Evolutionary conservation across 208 protist species (phyloP), one percentile per base, ranked within the genome.

Genomic region (Histomonas meleagridis): DNA sequence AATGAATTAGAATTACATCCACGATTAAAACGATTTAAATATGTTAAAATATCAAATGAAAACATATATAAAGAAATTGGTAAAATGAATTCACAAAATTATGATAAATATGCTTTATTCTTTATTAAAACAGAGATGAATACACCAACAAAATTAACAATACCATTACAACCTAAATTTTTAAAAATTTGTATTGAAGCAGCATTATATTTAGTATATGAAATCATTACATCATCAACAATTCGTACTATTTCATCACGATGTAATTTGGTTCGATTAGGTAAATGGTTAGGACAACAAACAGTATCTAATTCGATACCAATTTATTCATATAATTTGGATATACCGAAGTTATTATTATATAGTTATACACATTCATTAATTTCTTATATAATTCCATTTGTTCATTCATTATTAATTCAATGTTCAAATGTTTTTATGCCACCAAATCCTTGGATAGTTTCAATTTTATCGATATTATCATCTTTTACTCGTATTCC

Each of bases 131-230:
- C 16, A 5, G 32, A 72, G 18, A 32, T 40, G n/a, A 12, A 43
- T 10, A 72, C 1, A 40, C 16, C 32, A 43, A 43, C 32, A 35
- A 72, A 40, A n/a, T n/a, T n/a, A 10, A n/a, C 14, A 35, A n/a
- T 51, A 1, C 2, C 1, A 55, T 2, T 55, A 16, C 51, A 32
- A 38, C 2, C 46, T 32, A 28, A 86, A 10, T 18, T 55, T 55
- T 9, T 14, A 26, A 18, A 86, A 35, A 86, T 57, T 55, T 86
- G 76, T 48, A 86, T 86, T 49, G 76, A 86, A 86, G 76, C 76
- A 16, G 40, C 46, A n/a, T 26, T 86, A 12, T 86, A 86, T 35
- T 16, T 26, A 4, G 26, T 86, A 38, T 49, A 86, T 57, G 38
- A n/a, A 16, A 55, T 55, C 0, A 18, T 46, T n/a, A 49, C 46